These are phyloP conservation scores for Cryomyces antarcticus DNA, from an alignment of 495 filamentous ascomycete species.

Conservation along the genomic window DNA sequence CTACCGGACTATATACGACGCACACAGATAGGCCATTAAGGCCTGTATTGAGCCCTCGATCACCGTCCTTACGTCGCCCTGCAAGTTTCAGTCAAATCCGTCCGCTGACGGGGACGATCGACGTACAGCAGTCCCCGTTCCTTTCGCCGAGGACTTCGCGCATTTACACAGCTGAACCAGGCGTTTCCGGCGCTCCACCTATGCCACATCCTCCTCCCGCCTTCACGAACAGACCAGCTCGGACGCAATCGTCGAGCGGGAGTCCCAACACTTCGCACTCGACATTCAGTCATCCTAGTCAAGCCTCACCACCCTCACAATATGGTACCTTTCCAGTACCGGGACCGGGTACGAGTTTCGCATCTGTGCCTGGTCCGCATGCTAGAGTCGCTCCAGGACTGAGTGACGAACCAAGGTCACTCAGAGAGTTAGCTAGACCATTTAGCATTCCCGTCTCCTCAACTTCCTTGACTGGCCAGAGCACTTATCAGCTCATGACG, in stretches of 20 bases:
- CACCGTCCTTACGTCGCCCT: slow-evolving; percentile 14
- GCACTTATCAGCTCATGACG: slow-evolving; percentile 20
- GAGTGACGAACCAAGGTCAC: slow-evolving; percentile 1
- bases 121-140: slow-evolving; percentile 16
- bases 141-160: slow-evolving; percentile 5
- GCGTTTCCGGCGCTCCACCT: slow-evolving; percentile 9
- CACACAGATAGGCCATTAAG: slow-evolving; percentile 1
- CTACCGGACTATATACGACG: neutral
- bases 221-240: slow-evolving; percentile 4
- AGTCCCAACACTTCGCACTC: slow-evolving; percentile 13
- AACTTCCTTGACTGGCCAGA: slow-evolving; percentile 16
- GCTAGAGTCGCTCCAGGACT: slow-evolving; percentile 1
- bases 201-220: slow-evolving; percentile 13
- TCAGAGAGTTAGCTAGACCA: neutral
- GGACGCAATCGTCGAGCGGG: slow-evolving; percentile 4
- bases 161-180: slow-evolving; percentile 10
- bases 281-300: slow-evolving; percentile 6
- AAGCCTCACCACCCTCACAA: slow-evolving; percentile 1
- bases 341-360: neutral
- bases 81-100: slow-evolving; percentile 12
- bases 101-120: slow-evolving; percentile 13
- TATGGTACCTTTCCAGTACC: neutral
- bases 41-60: slow-evolving; percentile 16
- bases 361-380: neutral
- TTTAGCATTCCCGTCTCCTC: slow-evolving; percentile 17